Percentiles rank a stretch among this genome's conserved stretches.
Evolutionary conservation across 2,329 filamentous ascomycete species (phyloP).

Genomic region (Claviceps quebecensis): DNA sequence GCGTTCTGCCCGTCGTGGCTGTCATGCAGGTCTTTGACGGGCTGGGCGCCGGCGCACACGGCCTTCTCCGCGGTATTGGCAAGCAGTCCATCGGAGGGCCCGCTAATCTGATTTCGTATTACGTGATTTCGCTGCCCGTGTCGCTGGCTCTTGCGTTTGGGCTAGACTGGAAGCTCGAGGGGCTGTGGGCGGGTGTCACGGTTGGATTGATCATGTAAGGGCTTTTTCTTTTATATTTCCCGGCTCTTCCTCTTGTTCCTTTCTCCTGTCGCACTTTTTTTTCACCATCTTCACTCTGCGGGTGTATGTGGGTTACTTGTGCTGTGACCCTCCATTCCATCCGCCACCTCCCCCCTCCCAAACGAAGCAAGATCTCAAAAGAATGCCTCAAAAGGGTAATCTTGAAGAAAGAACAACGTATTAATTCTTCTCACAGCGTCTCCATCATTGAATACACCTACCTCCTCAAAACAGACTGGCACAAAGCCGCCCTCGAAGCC

Average conservation of each 20-base stretch:
- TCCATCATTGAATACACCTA: conserved; percentile 40
- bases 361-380: no score
- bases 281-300: no score
- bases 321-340: no score
- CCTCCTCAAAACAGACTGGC: conserved; percentile 38
- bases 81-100: conserved; percentile 83
- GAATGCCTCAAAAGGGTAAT: no score
- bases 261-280: neutral
- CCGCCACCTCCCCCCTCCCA: no score
- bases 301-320: no score
- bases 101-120: conserved; percentile 76
- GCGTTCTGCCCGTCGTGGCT: conserved; percentile 65
- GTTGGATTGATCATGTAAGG: conserved; percentile 53
- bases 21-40: conserved; percentile 86
- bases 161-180: conserved; percentile 60
- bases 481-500: conserved; percentile 37
- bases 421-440: conserved; percentile 23
- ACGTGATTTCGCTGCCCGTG: conserved; percentile 71
- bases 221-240: neutral
- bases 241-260: neutral
- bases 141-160: conserved; percentile 68
- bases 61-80: conserved; percentile 73
- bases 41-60: conserved; percentile 65
- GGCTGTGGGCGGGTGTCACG: conserved; percentile 69
- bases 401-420: conserved; percentile 1